These are phyloP conservation scores for Olyra latifolia DNA, from an alignment of 176 grass and related monocot species.

Conservation along the genomic window DNA sequence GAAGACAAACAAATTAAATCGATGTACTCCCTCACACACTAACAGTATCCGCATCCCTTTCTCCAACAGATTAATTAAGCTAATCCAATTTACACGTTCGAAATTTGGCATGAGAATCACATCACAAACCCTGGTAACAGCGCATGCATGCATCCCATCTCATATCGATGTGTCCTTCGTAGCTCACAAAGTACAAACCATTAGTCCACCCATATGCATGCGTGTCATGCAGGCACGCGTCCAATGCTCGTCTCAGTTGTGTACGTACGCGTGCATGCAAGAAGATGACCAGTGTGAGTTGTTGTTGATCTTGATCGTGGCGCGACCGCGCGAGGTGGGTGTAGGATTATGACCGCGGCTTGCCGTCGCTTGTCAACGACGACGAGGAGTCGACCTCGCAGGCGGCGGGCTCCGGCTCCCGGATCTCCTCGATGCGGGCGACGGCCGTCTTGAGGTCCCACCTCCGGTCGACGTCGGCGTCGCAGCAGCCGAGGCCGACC, in stretches of 20 bases:
- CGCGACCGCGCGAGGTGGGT: background rate
- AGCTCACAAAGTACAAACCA: background rate
- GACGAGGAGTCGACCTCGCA: background rate
- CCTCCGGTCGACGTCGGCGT: conserved; percentile 63
- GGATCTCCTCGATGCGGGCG: conserved; percentile 69
- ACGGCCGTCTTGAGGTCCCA: conserved; percentile 66
- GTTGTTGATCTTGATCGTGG: background rate
- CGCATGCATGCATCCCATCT: conserved; percentile 7
- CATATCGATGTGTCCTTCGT: background rate
- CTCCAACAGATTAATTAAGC: conserved; percentile 22
- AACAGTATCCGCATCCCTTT: background rate
- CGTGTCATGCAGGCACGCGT: background rate
- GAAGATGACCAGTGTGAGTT: conserved; percentile 19
- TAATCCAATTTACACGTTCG: conserved; percentile 43
- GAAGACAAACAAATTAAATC: background rate
- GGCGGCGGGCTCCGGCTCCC: conserved; percentile 21
- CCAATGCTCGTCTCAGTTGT: background rate
- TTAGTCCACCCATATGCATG: background rate
- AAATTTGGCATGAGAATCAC: background rate
- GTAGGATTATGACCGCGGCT: conserved; percentile 2
- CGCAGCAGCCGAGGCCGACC: conserved; percentile 67
- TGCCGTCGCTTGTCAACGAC: background rate
- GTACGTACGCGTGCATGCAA: background rate
- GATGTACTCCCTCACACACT: conserved; percentile 8
- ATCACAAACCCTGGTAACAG: background rate